phyloP scores from a whole-genome alignment of 177 flowering plant genomes.

The Tripterygium wilfordii region DNA sequence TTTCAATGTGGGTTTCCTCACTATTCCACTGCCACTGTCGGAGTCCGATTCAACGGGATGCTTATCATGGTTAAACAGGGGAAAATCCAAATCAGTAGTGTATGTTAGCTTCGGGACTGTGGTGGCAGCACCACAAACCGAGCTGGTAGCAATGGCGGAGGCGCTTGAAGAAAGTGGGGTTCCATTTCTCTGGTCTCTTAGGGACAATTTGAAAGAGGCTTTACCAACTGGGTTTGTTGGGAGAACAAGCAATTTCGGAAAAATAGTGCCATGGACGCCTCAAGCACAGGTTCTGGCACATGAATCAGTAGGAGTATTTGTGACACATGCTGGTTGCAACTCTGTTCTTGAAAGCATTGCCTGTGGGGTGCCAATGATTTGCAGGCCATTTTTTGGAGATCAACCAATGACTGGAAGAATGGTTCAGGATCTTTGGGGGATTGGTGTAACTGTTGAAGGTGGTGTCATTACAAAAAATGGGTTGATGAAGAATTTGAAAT shows the following conservation, averaged over 20 bases:
- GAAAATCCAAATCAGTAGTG: conserved; percentile 7
- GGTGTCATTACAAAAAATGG: conserved; percentile 24
- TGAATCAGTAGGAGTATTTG: conserved; percentile 13
- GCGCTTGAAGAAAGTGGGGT: conserved; percentile 12
- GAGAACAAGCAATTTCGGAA: neutral
- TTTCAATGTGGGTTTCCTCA: conserved; percentile 12
- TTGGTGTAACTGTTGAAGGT: conserved; percentile 25
- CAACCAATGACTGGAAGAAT: conserved; percentile 21
- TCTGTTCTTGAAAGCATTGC: conserved; percentile 15
- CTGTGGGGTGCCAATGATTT: conserved; percentile 25
- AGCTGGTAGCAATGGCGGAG: conserved; percentile 21
- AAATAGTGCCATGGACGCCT: conserved; percentile 18
- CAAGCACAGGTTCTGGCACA: conserved; percentile 13
- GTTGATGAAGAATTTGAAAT: conserved; percentile 9
- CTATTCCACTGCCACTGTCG: conserved; percentile 3
- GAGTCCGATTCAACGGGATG: conserved; percentile 11
- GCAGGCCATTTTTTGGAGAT: conserved; percentile 21
- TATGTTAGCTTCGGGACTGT: conserved; percentile 25
- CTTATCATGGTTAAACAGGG: conserved; percentile 17
- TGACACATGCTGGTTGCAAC: conserved; percentile 23
- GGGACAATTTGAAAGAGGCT: conserved; percentile 8
- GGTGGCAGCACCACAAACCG: conserved; percentile 2
- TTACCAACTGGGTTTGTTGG: conserved; percentile 20
- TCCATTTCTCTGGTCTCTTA: conserved; percentile 24
- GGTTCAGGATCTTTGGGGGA: conserved; percentile 17